Evolutionary conservation across 257 asterid genomes (phyloP).

Genomic region (Cynanchum wilfordii): DNA sequence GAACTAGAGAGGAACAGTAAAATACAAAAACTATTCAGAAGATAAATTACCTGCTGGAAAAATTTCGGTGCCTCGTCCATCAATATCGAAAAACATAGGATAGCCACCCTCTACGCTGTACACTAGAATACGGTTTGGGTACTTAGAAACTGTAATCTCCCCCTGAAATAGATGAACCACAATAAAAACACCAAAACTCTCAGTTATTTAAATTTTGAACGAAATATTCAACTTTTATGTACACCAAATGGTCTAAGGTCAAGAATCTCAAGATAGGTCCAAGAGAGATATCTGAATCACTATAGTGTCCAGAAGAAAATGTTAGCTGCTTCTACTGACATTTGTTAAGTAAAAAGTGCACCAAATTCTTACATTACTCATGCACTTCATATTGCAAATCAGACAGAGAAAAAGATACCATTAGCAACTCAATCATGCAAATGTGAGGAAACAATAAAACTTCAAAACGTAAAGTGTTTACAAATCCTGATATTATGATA

Average conservation of each 20-base stretch:
- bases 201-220: neutral
- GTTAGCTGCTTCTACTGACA: neutral
- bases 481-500: neutral
- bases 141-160: slow-evolving; percentile 68
- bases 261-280: neutral
- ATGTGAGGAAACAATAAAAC: neutral
- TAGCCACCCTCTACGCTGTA: slow-evolving; percentile 81
- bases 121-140: slow-evolving; percentile 82
- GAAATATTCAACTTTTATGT: neutral
- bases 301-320: neutral
- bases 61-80: slow-evolving; percentile 86
- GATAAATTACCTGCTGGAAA: slow-evolving; percentile 71
- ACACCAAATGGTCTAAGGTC: no score
- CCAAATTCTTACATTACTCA: neutral
- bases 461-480: neutral
- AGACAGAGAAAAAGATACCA: neutral
- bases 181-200: neutral
- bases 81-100: slow-evolving; percentile 76
- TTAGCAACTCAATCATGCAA: neutral
- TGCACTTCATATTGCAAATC: neutral
- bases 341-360: neutral
- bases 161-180: slow-evolving; percentile 37
- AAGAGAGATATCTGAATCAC: neutral
- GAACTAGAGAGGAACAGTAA: neutral
- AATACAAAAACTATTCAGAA: slow-evolving; percentile 15